phyloP scores from a whole-genome alignment of 306 rosid genomes.

The Cucumis melo region DNA sequence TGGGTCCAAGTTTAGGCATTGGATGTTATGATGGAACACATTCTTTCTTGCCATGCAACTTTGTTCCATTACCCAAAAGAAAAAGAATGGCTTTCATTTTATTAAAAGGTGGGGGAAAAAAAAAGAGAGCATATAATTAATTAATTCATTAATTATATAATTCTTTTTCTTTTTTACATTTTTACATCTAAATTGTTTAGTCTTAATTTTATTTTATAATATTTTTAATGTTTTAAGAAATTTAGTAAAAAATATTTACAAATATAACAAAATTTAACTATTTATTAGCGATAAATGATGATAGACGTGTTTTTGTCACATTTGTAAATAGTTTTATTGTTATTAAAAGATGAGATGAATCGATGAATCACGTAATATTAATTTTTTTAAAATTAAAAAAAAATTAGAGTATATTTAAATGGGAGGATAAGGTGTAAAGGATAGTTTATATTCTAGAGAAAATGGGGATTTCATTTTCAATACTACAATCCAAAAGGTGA shows the following conservation, averaged over 20 bases:
- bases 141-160: neutral
- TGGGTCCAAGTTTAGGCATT: conserved; percentile 1
- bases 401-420: neutral
- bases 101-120: neutral
- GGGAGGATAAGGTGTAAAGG: neutral
- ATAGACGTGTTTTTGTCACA: too few relatives aligned
- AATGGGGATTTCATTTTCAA: neutral
- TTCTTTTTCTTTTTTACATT: too few relatives aligned
- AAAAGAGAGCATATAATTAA: neutral
- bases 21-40: conserved; percentile 1
- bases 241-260: too few relatives aligned
- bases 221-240: too few relatives aligned
- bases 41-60: conserved; percentile 4
- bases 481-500: neutral
- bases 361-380: neutral
- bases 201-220: too few relatives aligned
- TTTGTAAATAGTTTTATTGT: too few relatives aligned
- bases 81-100: neutral
- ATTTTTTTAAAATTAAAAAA: neutral
- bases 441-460: neutral
- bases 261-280: too few relatives aligned
- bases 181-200: too few relatives aligned
- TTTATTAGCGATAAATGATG: too few relatives aligned
- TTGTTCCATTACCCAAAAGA: neutral
- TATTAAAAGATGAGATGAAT: neutral